Evolutionary conservation across 2,329 filamentous ascomycete species (phyloP), one percentile per base, ranked within the genome.

Genomic region (Epichloe brachyelytri): DNA sequence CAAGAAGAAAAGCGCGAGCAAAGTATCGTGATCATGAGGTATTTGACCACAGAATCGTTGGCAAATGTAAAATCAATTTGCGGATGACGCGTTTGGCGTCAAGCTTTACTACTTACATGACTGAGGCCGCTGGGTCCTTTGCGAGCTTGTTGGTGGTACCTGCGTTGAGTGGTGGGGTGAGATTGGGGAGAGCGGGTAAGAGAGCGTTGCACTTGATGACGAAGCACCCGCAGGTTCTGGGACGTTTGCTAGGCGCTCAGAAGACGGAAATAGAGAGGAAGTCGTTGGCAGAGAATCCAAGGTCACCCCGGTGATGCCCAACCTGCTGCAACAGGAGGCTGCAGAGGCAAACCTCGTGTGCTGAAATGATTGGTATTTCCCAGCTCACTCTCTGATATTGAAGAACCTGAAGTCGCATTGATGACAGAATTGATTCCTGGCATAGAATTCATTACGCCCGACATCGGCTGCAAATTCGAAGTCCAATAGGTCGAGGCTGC

Each of bases 251-350:
- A 53, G 44, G 11, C 55, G 51, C 7, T 59, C 60, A 22, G 54
- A 41, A 43, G 51, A 46, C 15, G 54, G 22, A 43, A 60, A 59
- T 2, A 56, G 47, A 34, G 34, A 30, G 33, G 30, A 7, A 48
- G 39, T 8, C 17, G 57, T 54, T 54, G 58, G 55, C 54, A 59
- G 56, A 45, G 53, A 49, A 51, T 59, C 60, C 40, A 53, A 53
- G 6, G 52, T 56, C 39, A 53, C 51, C 51, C 54, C 45, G 54
- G 48, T 41, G 56, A 52, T 48, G 38, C 53, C 48, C 52, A 53
- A 49, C 38, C 51, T 14, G 17, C 33, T 15, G 44, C 14, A 38
- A 33, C 17, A 34, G 44, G 44, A 7, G 51, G 43, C 34, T 53
- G 52, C 41, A 50, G 34, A 33, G 34, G 15, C 37, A 41, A 26